Evolutionary conservation across 2,329 filamentous ascomycete genomes (phyloP), one percentile per base, ranked within the genome.

Genomic region (Westerdykella aurantiaca): DNA sequence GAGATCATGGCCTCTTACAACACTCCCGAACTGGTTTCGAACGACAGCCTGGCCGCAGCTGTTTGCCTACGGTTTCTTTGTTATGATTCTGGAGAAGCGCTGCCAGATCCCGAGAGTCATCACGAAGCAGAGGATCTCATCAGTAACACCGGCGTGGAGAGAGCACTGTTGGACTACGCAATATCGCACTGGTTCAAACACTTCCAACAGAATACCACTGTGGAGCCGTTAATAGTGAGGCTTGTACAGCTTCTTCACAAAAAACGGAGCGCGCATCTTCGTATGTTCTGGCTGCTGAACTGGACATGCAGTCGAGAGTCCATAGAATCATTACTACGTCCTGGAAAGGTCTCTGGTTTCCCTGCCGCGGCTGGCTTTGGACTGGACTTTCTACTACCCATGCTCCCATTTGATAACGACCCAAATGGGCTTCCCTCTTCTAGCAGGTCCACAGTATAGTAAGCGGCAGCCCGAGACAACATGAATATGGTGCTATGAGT

Each of bases 31-130:
- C 23, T 44, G 10, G 18, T 11, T 12, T 34, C 37, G 6, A 40
- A 35, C 17, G 37, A 44, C 7, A 23, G 31, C 11, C 42, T 44
- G 35, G 42, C 42, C 6, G 37, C 38, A 13, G 38, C 38, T 6
- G 38, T 44, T 18, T 44, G 42, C 21, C 18, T 44, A 22, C 42
- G 38, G 3, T 44, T 39, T 31, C 42, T 44, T 10, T 31, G 11
- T 23, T 44, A 44, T 34, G 29, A 39, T 5, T 44, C 40, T 18
- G 18, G 40, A 7, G 16, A 11, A 18, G 25, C 31, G 5, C 31
- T 33, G 5, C 31, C 31, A 13, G 12, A 4, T 33, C 12, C 31
- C 14, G 31, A 33, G 12, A 33, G 12, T 14, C 7, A 12, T 33
- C 12, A 33, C 4, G 31, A 33, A 33, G 31, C 31, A 13, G 5